phyloP scores from a whole-genome alignment of 2,329 filamentous ascomycete species.

The Leptographium radiaticola region DNA sequence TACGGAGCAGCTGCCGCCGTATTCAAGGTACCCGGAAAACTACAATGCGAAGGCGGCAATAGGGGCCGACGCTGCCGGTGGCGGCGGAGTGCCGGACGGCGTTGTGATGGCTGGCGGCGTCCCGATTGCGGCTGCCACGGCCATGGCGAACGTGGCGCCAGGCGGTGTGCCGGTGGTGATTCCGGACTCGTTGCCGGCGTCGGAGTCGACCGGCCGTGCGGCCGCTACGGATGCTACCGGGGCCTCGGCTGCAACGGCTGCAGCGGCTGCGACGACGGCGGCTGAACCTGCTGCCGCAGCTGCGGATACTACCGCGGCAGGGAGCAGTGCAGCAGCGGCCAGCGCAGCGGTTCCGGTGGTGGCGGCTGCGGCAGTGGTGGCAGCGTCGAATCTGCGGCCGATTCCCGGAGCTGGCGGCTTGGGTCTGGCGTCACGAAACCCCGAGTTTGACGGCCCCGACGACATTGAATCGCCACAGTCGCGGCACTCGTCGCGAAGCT shows the following conservation, averaged over 20 bases:
- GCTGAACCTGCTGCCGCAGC: not conserved
- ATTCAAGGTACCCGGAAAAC: conserved; percentile 78
- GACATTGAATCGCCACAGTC: conserved; percentile 38
- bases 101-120: not conserved
- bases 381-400: conserved; percentile 3
- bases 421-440: conserved; percentile 46
- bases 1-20: conserved; percentile 81
- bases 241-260: too few species aligned
- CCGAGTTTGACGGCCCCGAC: conserved; percentile 47
- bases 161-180: not conserved
- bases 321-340: not conserved
- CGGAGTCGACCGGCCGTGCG: not conserved
- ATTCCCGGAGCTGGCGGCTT: conserved; percentile 48
- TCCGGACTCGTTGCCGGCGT: conserved; percentile 4
- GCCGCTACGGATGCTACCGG: not conserved
- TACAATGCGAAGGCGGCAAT: conserved; percentile 36
- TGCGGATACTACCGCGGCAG: conserved; percentile 1
- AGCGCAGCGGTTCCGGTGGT: conserved; percentile 3
- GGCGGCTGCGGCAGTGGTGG: not conserved
- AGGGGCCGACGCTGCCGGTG: not conserved
- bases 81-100: not conserved
- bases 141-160: conserved; percentile 1
- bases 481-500: conserved; percentile 38
- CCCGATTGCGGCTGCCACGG: not conserved
- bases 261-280: not conserved